These are phyloP conservation scores for Coix lacrymajobi DNA, from an alignment of 176 grass and related monocot species.

Conservation along the genomic window DNA sequence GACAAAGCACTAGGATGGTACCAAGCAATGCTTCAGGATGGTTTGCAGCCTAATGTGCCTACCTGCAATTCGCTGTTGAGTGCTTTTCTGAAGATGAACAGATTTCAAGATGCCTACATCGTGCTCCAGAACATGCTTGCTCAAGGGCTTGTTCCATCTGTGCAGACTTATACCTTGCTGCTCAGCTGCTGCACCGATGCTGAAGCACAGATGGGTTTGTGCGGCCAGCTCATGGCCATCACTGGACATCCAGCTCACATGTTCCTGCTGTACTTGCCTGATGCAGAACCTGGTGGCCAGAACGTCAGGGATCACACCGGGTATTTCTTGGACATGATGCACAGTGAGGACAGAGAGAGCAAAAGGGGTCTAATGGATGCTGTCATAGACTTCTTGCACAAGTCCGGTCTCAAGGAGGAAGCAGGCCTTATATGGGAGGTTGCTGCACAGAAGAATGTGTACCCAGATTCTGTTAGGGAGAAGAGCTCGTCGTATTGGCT, in stretches of 20 bases:
- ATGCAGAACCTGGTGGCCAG: conserved; percentile 72
- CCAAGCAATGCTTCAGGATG: conserved; percentile 78
- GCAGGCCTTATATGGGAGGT: conserved; percentile 95
- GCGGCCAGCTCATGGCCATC: conserved; percentile 78
- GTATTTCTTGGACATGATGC: conserved; percentile 86
- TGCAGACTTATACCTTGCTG: conserved; percentile 89
- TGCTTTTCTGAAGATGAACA: conserved; percentile 69
- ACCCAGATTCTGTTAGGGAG: conserved; percentile 81
- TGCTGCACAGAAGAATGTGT: conserved; percentile 81
- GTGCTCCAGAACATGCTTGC: conserved; percentile 77
- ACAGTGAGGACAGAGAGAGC: conserved; percentile 91
- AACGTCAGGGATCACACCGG: conserved; percentile 66
- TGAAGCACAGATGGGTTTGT: conserved; percentile 49
- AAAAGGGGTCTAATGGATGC: conserved; percentile 91
- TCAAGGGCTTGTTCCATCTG: conserved; percentile 71
- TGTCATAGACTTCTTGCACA: conserved; percentile 87
- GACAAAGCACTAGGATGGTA: conserved; percentile 82
- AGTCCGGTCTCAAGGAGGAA: conserved; percentile 89
- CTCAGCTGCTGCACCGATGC: conserved; percentile 77
- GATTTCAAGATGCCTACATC: conserved; percentile 63
- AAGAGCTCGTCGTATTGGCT: conserved; percentile 77
- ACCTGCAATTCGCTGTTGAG: conserved; percentile 89
- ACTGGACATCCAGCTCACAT: conserved; percentile 85
- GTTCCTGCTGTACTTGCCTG: conserved; percentile 79
- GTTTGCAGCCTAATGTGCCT: conserved; percentile 82